Evolutionary conservation across 768 basidiomycete species (phyloP), one percentile per base, ranked within the genome.

Genomic region (Psilocybe subaeruginosa): DNA sequence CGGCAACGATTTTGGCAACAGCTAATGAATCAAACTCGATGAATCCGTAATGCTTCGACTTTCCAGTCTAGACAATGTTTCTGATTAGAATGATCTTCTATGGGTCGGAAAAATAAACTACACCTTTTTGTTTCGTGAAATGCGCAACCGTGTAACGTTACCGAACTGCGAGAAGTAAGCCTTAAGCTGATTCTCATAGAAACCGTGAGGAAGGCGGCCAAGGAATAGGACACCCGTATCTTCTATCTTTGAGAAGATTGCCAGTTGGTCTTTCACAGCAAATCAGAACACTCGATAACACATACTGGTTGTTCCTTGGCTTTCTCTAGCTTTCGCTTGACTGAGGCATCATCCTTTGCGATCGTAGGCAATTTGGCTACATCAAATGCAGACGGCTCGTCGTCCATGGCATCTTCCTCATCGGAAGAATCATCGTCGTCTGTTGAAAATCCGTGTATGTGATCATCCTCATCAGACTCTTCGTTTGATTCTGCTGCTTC

Each of bases 91-190:
- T 30, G 54, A 49, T 16, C 3, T 58, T 27, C 12, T 23, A 27
- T 9, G 23, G 12, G 16, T 58, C 30, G 50, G 49, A 9, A 31
- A 29, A 29, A 12, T 35, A 29, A 39, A 33, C 64, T 66, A 8
- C 17, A 90, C 97, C 86, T 90, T 93, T 80, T 95, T 95, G 73
- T 96, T 99, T 62, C 97, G 86, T 3, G 96, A 97, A 14, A 99
- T 76, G 6, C 97, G 86, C 29, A 98, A 71, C 50, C 97, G 88
- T 16, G 92, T 90, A 27, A 99, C 87, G 46, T 88, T 84, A 4
- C 97, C 97, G 65, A 99, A 99, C 72, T 99, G 97, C 29, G 90
- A 84, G 71, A 99, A 97, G 77, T 99, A 99, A 2, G 86, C 88
- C 64, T 86, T 87, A 74, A 99, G 87, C 74, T 98, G 90, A 57